Conservation (phyloP, 768 basidiomycete genomes). For the Trametes gibbosa region DNA sequence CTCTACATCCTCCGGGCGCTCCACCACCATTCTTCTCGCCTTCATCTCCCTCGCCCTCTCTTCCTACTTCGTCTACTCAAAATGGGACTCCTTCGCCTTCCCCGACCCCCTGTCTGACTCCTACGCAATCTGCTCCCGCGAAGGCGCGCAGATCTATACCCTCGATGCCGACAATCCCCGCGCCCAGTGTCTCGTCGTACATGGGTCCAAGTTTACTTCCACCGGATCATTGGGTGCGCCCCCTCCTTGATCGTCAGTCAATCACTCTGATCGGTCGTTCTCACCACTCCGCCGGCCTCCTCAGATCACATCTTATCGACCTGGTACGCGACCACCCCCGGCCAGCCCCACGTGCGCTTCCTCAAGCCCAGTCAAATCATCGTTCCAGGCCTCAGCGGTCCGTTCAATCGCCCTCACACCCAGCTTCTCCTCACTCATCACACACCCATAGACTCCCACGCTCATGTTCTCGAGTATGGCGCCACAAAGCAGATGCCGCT, state of each 20-base stretch:
- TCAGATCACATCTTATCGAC: slow-evolving; percentile 43
- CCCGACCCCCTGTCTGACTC: slow-evolving; percentile 22
- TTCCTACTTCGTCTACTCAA: slow-evolving; percentile 13
- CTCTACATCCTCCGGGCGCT: not conserved
- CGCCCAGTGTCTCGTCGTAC: slow-evolving; percentile 64
- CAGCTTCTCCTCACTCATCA: not conserved
- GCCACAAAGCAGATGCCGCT: slow-evolving; percentile 62
- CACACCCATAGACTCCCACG: slow-evolving; percentile 64
- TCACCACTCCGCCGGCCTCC: not conserved
- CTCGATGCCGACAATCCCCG: slow-evolving; percentile 53
- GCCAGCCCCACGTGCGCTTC: slow-evolving; percentile 36
- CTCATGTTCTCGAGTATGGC: slow-evolving; percentile 77
- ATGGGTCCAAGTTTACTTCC: slow-evolving; percentile 47
- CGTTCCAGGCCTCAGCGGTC: slow-evolving; percentile 72
- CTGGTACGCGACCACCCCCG: slow-evolving; percentile 30
- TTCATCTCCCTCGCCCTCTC: slow-evolving; percentile 24
- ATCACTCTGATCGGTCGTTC: slow-evolving; percentile 21
- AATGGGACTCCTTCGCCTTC: not conserved
- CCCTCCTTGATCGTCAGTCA: slow-evolving; percentile 5
- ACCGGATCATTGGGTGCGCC: slow-evolving; percentile 56
- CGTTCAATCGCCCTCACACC: slow-evolving; percentile 23
- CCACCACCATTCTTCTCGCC: slow-evolving; percentile 17
- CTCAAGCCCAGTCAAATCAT: slow-evolving; percentile 56
- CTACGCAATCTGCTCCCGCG: slow-evolving; percentile 64
- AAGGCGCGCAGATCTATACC: slow-evolving; percentile 56